Evolutionary conservation across 108 stramenopile genomes (phyloP), one percentile per base, ranked within the genome.

Genomic region (Cyclostephanos tholiformis): DNA sequence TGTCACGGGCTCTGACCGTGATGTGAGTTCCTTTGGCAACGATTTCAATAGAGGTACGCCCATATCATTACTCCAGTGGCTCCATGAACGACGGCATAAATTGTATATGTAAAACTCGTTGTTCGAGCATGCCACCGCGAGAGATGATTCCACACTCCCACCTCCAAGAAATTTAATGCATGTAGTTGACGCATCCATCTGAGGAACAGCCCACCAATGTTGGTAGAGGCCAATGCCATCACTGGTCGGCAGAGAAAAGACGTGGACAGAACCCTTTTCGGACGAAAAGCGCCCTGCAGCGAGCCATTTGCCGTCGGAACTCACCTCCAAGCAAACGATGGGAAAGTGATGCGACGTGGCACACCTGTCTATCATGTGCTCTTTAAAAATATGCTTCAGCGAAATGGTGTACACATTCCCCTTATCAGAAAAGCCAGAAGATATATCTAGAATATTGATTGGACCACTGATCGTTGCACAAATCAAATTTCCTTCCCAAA

Each of bases 201-300:
- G 56, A 16, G 94, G 91, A 8, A 95, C 23, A n/a, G 91, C 82
- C 94, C 94, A 95, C 75, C 80, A 86, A 63, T 80, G 89, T 50
- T 67, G 58, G 56, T 77, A 82, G 9, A 22, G 69, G 35, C 77
- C 82, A 43, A 35, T 64, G 25, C 41, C 71, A 43, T 71, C 44
- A 17, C 27, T 50, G 0, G 23, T 43, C 44, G 66, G 50, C 5
- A 81, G 76, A 22, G 65, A 48, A 49, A 82, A 90, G 29, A 91
- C 73, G 55, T 88, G 80, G 26, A 90, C 72, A n/a, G 82, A 46
- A 38, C 86, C 77, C 44, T 74, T 82, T 16, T 74, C 78, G 39
- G 56, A 62, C 6, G 76, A 71, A 69, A 67, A 84, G 25, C 81
- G 71, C 35, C 82, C 59, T 22, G 82, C 79, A 26, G 89, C 88